phyloP scores from a whole-genome alignment of 164 flowering plant genomes.

The Berberis vulgaris region DNA sequence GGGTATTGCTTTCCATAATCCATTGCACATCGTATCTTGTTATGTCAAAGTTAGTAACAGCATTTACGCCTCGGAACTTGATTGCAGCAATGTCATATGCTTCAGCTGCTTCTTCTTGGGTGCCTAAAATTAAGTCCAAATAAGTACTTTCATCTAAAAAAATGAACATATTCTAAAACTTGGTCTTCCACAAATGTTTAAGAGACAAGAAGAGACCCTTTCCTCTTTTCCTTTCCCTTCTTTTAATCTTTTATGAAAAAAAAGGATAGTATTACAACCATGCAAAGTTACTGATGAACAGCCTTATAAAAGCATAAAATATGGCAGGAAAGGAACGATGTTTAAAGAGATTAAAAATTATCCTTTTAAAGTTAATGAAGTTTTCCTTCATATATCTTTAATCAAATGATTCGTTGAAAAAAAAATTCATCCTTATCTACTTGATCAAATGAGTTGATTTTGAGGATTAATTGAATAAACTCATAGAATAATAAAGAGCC shows the following conservation, averaged over 20 bases:
- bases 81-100: slow-evolving; percentile 80
- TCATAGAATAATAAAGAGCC: neutral
- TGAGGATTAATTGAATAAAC: too few relatives aligned
- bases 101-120: slow-evolving; percentile 80
- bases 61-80: slow-evolving; percentile 62
- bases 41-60: slow-evolving; percentile 70
- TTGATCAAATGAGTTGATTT: neutral
- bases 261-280: too few relatives aligned
- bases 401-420: neutral
- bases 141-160: neutral
- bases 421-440: neutral
- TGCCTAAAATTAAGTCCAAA: slow-evolving; percentile 28
- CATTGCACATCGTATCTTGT: slow-evolving; percentile 50
- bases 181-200: neutral
- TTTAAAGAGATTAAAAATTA: too few relatives aligned
- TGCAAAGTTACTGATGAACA: slow-evolving; percentile 6
- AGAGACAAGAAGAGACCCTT: neutral
- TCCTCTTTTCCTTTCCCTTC: slow-evolving; percentile 2
- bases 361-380: slow-evolving; percentile 9
- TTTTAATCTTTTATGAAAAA: neutral
- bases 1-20: slow-evolving; percentile 50
- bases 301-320: slow-evolving; percentile 9
- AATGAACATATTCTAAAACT: neutral
- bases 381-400: too few relatives aligned
- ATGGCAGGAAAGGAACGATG: too few relatives aligned